These are phyloP conservation scores for Fusarium aywerte DNA, from an alignment of 2,329 filamentous ascomycete species.

Conservation along the genomic window DNA sequence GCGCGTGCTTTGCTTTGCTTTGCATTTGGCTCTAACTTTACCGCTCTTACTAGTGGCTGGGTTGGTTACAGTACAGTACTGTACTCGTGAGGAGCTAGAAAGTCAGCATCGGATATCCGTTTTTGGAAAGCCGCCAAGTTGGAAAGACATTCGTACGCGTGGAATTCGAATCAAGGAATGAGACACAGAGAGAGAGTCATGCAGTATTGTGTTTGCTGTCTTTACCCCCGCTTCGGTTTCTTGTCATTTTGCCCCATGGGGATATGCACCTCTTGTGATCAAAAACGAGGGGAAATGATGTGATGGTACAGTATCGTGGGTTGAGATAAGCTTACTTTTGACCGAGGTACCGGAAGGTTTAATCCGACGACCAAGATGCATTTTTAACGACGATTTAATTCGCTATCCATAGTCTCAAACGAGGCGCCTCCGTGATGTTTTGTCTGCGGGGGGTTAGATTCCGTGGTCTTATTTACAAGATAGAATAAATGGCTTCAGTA, in stretches of 20 bases:
- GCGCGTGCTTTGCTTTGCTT: not conserved
- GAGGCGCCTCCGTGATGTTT: no score
- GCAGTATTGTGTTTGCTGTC: not conserved
- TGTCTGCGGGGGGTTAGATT: no score
- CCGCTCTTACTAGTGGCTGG: not conserved
- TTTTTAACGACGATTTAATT: not conserved
- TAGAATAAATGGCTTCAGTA: no score
- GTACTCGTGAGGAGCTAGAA: no score
- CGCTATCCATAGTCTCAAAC: no score
- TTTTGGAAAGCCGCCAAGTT: constrained; percentile 1
- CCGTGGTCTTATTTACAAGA: no score
- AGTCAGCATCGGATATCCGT: not conserved
- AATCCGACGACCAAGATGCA: not conserved
- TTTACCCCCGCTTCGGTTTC: no score
- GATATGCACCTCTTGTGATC: not conserved
- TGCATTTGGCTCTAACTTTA: not conserved
- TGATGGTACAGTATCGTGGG: not conserved
- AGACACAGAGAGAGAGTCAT: not conserved
- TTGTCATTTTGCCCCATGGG: not conserved
- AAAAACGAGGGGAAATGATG: not conserved
- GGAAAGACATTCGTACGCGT: not conserved
- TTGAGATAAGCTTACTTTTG: constrained; percentile 1
- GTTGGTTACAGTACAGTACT: no score
- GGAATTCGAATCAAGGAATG: not conserved
- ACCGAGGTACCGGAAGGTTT: not conserved